phyloP scores from a whole-genome alignment of 208 protist species.

The Angomonas ambiguus region DNA sequence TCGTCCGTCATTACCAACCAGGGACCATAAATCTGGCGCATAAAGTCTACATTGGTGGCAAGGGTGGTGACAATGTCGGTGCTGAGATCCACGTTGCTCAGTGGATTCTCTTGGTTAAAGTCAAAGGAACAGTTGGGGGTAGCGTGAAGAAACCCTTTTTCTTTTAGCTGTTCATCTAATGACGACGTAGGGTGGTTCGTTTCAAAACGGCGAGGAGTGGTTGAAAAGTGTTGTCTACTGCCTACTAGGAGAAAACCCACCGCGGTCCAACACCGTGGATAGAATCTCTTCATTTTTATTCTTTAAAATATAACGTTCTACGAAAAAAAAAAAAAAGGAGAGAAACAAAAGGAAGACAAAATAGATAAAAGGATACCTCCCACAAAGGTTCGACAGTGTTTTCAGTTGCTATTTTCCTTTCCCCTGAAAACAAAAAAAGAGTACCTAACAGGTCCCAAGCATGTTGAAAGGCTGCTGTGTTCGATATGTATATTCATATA shows the following conservation, averaged over 20 bases:
- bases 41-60: slow-evolving; percentile 53
- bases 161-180: slow-evolving; percentile 23
- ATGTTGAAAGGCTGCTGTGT: no score
- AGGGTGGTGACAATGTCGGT: slow-evolving; percentile 53
- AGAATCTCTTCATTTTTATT: no score
- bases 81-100: slow-evolving; percentile 20
- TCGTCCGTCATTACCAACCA: slow-evolving; percentile 88
- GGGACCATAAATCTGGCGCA: slow-evolving; percentile 69
- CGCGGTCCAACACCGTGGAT: neutral
- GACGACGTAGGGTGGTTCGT: neutral
- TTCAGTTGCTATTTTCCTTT: no score
- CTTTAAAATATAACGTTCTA: neutral
- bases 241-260: no score
- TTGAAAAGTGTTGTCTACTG: no score
- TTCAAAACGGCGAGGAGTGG: neutral
- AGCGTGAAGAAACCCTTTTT: slow-evolving; percentile 50
- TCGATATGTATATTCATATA: no score
- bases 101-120: slow-evolving; percentile 24
- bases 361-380: no score
- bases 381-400: no score
- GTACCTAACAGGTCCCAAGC: no score
- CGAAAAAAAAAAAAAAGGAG: no score
- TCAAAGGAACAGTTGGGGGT: slow-evolving; percentile 73
- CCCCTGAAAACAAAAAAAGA: no score
- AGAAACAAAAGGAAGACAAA: no score